Percentiles rank a stretch among this genome's conserved stretches.
These are phyloP conservation scores for Heliosperma pusillum DNA, from an alignment of 148 eudicot species.

Conservation along the genomic window DNA sequence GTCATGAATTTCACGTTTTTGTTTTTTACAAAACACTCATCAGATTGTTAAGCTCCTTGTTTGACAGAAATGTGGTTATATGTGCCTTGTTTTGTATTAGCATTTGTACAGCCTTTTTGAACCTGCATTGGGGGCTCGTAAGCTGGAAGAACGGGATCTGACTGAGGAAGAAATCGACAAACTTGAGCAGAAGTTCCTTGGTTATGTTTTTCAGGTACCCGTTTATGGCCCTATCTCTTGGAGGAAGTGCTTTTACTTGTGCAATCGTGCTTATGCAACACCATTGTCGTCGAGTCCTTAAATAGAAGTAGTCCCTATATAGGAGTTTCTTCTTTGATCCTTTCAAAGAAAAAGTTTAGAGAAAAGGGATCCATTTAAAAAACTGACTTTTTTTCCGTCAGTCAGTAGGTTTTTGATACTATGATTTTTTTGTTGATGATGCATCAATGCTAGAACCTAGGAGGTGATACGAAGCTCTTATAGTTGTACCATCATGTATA, in stretches of 20 bases:
- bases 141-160: conserved; percentile 63
- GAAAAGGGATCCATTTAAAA: too few relatives aligned
- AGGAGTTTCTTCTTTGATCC: too few relatives aligned
- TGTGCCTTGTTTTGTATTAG: conserved; percentile 30
- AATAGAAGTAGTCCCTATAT: too few relatives aligned
- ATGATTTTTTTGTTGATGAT: too few relatives aligned
- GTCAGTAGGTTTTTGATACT: too few relatives aligned
- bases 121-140: conserved; percentile 67
- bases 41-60: background rate
- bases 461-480: too few relatives aligned
- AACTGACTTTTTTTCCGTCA: too few relatives aligned
- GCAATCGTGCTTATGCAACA: too few relatives aligned
- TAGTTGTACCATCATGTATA: too few relatives aligned
- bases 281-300: too few relatives aligned
- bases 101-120: conserved; percentile 76
- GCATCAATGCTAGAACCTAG: too few relatives aligned
- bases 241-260: background rate
- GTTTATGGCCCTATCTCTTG: background rate
- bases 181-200: conserved; percentile 74
- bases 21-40: background rate
- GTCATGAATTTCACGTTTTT: background rate
- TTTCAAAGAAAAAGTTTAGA: too few relatives aligned
- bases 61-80: background rate
- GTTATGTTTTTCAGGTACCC: conserved; percentile 66
- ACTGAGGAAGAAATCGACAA: conserved; percentile 56